Percentiles rank a stretch among this genome's conserved stretches.
phyloP scores from a whole-genome alignment of 768 basidiomycete species.

The Leccinum obscurum region DNA sequence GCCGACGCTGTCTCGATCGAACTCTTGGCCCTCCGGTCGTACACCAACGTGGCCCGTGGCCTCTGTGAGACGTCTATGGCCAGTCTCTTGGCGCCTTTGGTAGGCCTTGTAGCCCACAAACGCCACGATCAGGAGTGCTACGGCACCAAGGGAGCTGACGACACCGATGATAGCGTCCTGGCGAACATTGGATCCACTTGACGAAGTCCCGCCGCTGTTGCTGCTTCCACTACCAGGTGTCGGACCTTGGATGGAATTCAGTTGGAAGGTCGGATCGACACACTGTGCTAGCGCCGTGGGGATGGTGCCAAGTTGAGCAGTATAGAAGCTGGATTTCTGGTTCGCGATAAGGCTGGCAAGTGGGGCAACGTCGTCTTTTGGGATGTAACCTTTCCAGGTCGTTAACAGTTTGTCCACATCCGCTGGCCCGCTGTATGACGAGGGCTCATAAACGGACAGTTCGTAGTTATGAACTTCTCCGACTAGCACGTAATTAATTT shows the following conservation, averaged over 20 bases:
- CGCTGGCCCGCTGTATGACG: constrained; percentile 45
- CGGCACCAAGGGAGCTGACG: constrained; percentile 75
- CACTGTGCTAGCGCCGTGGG: constrained; percentile 59
- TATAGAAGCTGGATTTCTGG: constrained; percentile 65
- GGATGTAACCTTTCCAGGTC: constrained; percentile 72
- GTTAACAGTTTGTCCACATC: constrained; percentile 62
- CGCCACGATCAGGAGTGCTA: constrained; percentile 69
- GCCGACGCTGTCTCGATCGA: constrained; percentile 75
- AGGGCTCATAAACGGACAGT: constrained; percentile 69
- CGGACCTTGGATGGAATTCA: constrained; percentile 49
- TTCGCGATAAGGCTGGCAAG: constrained; percentile 69
- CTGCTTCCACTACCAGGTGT: constrained; percentile 24
- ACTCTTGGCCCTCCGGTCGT: constrained; percentile 66
- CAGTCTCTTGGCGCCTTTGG: constrained; percentile 64
- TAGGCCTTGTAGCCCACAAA: constrained; percentile 72
- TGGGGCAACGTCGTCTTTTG: constrained; percentile 47
- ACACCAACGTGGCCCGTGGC: constrained; percentile 38
- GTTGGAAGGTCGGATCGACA: constrained; percentile 66
- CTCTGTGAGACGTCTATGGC: constrained; percentile 74
- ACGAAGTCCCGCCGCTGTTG: constrained; percentile 16
- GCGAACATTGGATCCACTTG: constrained; percentile 42
- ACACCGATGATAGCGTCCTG: constrained; percentile 92
- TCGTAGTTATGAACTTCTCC: constrained; percentile 49
- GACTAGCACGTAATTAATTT: constrained; percentile 36
- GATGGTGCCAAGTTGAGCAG: constrained; percentile 42